Conservation (phyloP, 1,284 basidiomycete genomes). For the Lignosus rhinocerotis region DNA sequence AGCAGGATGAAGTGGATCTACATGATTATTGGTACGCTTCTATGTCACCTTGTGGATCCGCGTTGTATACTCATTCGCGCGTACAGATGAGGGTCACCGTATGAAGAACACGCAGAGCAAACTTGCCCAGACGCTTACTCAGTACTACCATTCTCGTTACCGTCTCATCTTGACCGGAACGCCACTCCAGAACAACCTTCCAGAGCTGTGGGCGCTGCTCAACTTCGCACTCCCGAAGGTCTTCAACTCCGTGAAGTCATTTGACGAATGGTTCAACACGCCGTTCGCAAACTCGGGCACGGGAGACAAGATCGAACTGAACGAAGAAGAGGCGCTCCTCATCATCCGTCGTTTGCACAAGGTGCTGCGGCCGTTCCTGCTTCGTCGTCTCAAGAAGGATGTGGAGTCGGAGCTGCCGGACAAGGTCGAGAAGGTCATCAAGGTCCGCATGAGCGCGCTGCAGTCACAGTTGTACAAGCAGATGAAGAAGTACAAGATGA, state of each 20-base stretch:
- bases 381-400: slow-evolving; percentile 97
- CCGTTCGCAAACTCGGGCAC: slow-evolving; percentile 98
- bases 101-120: slow-evolving; percentile 99
- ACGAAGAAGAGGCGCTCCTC: slow-evolving; percentile 98
- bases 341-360: slow-evolving; percentile 99
- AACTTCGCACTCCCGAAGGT: slow-evolving; percentile 98
- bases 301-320: slow-evolving; percentile 97
- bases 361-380: slow-evolving; percentile 95
- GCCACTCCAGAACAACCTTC: slow-evolving; percentile 97
- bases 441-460: slow-evolving; percentile 94
- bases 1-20: slow-evolving; percentile 97
- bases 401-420: slow-evolving; percentile 97
- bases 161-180: slow-evolving; percentile 98
- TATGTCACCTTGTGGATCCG: slow-evolving; percentile 1
- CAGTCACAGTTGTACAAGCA: slow-evolving; percentile 96
- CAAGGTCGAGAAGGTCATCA: slow-evolving; percentile 99
- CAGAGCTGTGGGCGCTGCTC: slow-evolving; percentile 96
- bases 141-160: slow-evolving; percentile 91
- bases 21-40: slow-evolving; percentile 87
- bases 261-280: slow-evolving; percentile 99
- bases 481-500: slow-evolving; percentile 98
- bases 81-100: slow-evolving; percentile 93
- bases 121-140: slow-evolving; percentile 89
- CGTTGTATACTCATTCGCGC: neutral
- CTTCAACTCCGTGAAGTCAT: slow-evolving; percentile 99